These are phyloP conservation scores for Phytopythium helicoides DNA, from an alignment of 352 stramenopile genomes.

Conservation along the genomic window DNA sequence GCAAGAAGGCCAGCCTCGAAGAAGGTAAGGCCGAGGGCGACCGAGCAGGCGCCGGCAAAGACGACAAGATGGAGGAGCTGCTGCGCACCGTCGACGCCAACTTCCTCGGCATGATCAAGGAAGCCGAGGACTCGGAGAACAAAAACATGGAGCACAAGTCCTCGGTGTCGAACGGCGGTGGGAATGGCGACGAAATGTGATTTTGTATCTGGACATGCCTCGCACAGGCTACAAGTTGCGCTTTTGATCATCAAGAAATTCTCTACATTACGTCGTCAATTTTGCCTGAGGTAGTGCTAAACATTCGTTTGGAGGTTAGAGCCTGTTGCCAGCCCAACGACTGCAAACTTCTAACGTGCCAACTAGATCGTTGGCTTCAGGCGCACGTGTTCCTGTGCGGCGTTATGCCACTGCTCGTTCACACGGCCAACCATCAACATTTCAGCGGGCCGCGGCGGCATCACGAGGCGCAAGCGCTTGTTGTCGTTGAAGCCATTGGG, in stretches of 20 bases:
- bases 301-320: too few relatives aligned
- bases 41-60: constrained; percentile 54
- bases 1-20: constrained; percentile 80
- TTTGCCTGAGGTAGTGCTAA: too few relatives aligned
- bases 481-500: constrained; percentile 69
- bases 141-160: constrained; percentile 87
- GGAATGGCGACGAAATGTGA: constrained; percentile 24
- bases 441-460: constrained; percentile 29
- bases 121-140: constrained; percentile 91
- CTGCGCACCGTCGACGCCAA: constrained; percentile 92
- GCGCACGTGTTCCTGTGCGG: constrained; percentile 28
- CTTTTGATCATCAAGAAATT: constrained; percentile 3
- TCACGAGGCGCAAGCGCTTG: constrained; percentile 51
- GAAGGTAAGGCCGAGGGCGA: constrained; percentile 74
- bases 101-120: constrained; percentile 96
- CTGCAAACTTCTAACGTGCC: too few relatives aligned
- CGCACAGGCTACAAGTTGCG: not conserved
- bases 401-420: constrained; percentile 37
- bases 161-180: constrained; percentile 29
- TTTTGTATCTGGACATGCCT: not conserved
- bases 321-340: too few relatives aligned
- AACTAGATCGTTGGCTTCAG: not conserved
- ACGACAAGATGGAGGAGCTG: constrained; percentile 95
- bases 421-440: constrained; percentile 48
- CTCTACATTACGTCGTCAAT: too few relatives aligned